phyloP scores from a whole-genome alignment of 1,139 yeast species.

The Maudiozyma humilis region DNA sequence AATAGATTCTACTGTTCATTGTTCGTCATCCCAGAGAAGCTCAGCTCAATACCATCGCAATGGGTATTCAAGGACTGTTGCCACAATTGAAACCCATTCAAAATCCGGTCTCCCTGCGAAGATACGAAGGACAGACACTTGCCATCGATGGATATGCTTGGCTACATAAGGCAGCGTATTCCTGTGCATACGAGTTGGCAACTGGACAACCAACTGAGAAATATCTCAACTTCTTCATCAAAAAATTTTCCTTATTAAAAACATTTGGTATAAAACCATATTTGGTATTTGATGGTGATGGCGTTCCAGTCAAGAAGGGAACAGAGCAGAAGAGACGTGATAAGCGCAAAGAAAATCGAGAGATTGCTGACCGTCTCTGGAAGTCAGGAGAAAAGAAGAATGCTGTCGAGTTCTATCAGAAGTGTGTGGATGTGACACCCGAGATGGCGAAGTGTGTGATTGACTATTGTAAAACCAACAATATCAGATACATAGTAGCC shows the following conservation, averaged over 20 bases:
- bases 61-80: constrained; percentile 78
- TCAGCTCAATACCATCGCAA: too few species aligned
- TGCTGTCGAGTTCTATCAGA: constrained; percentile 65
- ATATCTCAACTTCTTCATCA: constrained; percentile 52
- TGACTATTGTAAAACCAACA: constrained; percentile 53
- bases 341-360: constrained; percentile 50
- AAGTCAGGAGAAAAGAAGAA: constrained; percentile 45
- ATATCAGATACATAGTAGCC: constrained; percentile 75
- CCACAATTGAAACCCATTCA: constrained; percentile 70
- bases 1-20: too few species aligned
- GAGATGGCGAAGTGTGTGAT: constrained; percentile 84
- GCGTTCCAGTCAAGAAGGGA: constrained; percentile 66
- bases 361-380: constrained; percentile 44
- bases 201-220: constrained; percentile 59
- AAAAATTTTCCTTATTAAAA: constrained; percentile 57
- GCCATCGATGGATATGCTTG: constrained; percentile 96
- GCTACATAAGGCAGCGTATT: constrained; percentile 79
- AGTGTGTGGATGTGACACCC: constrained; percentile 82
- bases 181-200: constrained; percentile 81
- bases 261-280: constrained; percentile 71
- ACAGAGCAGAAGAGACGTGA: constrained; percentile 61
- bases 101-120: constrained; percentile 45
- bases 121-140: constrained; percentile 64
- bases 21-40: too few species aligned
- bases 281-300: constrained; percentile 90